A percentile compares a stretch with the other conserved stretches of the same genome.
phyloP scores from a whole-genome alignment of 768 basidiomycete species.

The Polyporus arcularius region DNA sequence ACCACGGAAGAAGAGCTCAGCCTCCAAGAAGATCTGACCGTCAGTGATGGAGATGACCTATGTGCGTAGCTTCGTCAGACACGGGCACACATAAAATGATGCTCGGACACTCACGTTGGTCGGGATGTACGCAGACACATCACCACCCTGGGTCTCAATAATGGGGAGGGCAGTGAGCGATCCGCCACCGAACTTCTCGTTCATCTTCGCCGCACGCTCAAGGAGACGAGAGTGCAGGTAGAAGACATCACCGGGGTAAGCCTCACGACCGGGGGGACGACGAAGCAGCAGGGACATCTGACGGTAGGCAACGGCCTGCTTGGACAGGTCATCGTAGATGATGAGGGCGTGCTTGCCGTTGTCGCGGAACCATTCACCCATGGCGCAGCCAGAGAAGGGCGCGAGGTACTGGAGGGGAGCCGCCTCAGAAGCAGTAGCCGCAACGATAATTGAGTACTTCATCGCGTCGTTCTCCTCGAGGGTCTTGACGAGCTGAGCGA shows the following conservation, averaged over 20 bases:
- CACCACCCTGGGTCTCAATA: slow-evolving; percentile 99
- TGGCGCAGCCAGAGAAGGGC: slow-evolving; percentile 99
- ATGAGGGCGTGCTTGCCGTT: slow-evolving; percentile 99
- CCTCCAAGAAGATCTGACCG: slow-evolving; percentile 99
- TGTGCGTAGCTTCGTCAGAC: background rate
- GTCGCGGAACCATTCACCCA: slow-evolving; percentile 99
- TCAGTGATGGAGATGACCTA: slow-evolving; percentile 99
- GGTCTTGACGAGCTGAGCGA: slow-evolving; percentile 99
- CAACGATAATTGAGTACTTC: slow-evolving; percentile 99
- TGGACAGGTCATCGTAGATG: slow-evolving; percentile 99
- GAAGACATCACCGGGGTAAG: slow-evolving; percentile 99
- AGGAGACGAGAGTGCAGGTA: slow-evolving; percentile 99
- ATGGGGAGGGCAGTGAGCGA: slow-evolving; percentile 98
- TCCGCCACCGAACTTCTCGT: slow-evolving; percentile 97
- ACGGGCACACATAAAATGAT: background rate
- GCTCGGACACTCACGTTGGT: slow-evolving; percentile 65
- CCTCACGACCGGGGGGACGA: slow-evolving; percentile 99
- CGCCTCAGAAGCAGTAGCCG: slow-evolving; percentile 98
- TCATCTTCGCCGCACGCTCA: slow-evolving; percentile 99
- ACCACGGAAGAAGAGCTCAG: slow-evolving; percentile 99
- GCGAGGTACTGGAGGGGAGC: slow-evolving; percentile 99
- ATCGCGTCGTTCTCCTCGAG: slow-evolving; percentile 99
- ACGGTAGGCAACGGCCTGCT: slow-evolving; percentile 99
- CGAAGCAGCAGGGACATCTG: slow-evolving; percentile 99
- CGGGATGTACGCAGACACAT: slow-evolving; percentile 99